These are phyloP conservation scores for Stephania japonica DNA, from an alignment of 164 flowering plant species.

Conservation along the genomic window DNA sequence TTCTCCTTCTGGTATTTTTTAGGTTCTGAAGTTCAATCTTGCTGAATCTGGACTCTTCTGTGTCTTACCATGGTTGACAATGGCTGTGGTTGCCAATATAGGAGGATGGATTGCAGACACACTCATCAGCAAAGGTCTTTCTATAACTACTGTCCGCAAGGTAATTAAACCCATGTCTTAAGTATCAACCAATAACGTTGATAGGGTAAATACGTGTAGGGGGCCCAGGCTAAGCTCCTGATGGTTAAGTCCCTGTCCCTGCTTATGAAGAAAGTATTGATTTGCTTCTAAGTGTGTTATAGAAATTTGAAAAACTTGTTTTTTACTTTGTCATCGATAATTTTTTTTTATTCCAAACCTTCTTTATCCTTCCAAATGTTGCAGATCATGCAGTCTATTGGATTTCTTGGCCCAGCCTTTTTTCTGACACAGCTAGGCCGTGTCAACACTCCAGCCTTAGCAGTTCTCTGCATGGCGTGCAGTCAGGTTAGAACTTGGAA, in stretches of 20 bases:
- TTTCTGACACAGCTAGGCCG: conserved; percentile 82
- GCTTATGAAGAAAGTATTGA: background rate
- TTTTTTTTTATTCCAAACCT: conserved; percentile 2
- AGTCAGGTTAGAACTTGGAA: conserved; percentile 65
- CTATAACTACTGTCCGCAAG: conserved; percentile 90
- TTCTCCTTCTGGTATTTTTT: conserved; percentile 3
- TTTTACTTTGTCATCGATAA: too few relatives aligned
- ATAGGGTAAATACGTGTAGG: background rate
- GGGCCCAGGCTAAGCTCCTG: background rate
- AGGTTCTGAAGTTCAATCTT: conserved; percentile 99
- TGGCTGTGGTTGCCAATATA: conserved; percentile 94
- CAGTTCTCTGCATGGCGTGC: conserved; percentile 99
- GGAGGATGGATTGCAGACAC: conserved; percentile 99
- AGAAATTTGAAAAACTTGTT: background rate
- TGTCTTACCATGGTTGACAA: conserved; percentile 97
- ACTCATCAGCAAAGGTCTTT: conserved; percentile 87
- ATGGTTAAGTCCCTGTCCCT: background rate
- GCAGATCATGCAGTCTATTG: conserved; percentile 98
- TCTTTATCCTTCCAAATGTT: conserved; percentile 17
- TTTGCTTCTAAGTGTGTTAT: background rate
- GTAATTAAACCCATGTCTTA: conserved; percentile 29
- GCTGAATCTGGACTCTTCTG: conserved; percentile 93
- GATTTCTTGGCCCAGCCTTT: conserved; percentile 95
- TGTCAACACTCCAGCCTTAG: conserved; percentile 75
- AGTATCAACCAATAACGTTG: background rate